Evolutionary conservation across 1,284 basidiomycete genomes (phyloP).

Genomic region (Cutaneotrichosporon sp.): DNA sequence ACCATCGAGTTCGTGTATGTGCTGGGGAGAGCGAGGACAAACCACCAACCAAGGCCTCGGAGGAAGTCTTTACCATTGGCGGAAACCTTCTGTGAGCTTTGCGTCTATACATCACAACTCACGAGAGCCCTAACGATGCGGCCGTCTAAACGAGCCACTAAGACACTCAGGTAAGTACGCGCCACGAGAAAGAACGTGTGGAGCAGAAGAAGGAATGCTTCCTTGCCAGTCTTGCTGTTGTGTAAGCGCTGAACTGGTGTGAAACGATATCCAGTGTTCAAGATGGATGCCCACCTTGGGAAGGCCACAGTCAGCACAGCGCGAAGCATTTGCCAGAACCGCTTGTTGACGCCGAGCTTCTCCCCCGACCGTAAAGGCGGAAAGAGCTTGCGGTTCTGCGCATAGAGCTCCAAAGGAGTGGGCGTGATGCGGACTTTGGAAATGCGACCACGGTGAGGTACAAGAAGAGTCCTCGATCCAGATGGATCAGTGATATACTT

Average conservation of each 20-base stretch:
- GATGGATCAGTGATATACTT: constrained; percentile 47
- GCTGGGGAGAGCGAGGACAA: constrained; percentile 81
- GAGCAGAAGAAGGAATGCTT: constrained; percentile 67
- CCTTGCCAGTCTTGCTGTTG: constrained; percentile 61
- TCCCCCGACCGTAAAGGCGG: constrained; percentile 43
- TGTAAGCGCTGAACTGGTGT: background rate
- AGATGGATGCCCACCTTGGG: too few relatives aligned
- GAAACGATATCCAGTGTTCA: too few relatives aligned
- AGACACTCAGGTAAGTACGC: constrained; percentile 77
- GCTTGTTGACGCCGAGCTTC: constrained; percentile 68
- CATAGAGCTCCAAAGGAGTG: constrained; percentile 29
- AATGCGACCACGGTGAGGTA: constrained; percentile 60
- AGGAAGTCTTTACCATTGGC: constrained; percentile 82
- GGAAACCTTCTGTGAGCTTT: constrained; percentile 55
- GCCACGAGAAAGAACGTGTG: constrained; percentile 86
- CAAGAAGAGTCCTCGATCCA: constrained; percentile 61
- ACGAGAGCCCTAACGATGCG: constrained; percentile 83
- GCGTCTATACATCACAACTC: background rate
- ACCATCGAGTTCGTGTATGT: constrained; percentile 97
- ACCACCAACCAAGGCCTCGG: constrained; percentile 81
- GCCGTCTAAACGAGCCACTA: constrained; percentile 85
- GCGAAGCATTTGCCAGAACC: constrained; percentile 72
- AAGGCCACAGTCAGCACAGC: constrained; percentile 73
- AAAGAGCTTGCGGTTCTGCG: constrained; percentile 30
- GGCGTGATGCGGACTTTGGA: constrained; percentile 56